Conservation (phyloP, 2,329 filamentous ascomycete genomes). For the Fusarium xyrophilum region DNA sequence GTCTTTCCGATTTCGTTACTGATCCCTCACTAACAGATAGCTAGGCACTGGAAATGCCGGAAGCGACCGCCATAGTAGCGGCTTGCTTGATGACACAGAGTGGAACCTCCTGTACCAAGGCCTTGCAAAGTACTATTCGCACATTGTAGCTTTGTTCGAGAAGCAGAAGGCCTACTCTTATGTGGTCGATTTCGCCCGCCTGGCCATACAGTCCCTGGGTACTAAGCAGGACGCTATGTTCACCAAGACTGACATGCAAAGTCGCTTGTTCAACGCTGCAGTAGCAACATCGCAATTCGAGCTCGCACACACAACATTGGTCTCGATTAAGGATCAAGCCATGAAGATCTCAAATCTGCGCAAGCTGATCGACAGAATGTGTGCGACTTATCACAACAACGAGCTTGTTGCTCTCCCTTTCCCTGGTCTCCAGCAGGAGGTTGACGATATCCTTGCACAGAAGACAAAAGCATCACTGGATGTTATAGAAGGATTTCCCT, state of each 20-base stretch:
- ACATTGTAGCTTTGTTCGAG: slow-evolving; percentile 85
- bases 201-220: slow-evolving; percentile 71
- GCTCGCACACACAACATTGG: slow-evolving; percentile 79
- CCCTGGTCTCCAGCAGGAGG: slow-evolving; percentile 74
- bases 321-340: slow-evolving; percentile 73
- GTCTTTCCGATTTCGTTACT: slow-evolving; percentile 45
- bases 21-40: slow-evolving; percentile 38
- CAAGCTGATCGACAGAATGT: slow-evolving; percentile 73
- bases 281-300: slow-evolving; percentile 81
- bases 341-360: slow-evolving; percentile 76
- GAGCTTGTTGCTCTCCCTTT: slow-evolving; percentile 80
- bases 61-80: slow-evolving; percentile 62
- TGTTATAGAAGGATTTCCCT: slow-evolving; percentile 73
- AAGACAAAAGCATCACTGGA: slow-evolving; percentile 74
- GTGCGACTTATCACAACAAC: slow-evolving; percentile 68
- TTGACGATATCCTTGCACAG: slow-evolving; percentile 78
- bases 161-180: slow-evolving; percentile 77
- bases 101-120: slow-evolving; percentile 74
- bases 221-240: slow-evolving; percentile 45
- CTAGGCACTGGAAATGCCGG: slow-evolving; percentile 56
- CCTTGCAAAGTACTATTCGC: slow-evolving; percentile 82
- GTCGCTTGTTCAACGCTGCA: slow-evolving; percentile 82
- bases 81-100: slow-evolving; percentile 78
- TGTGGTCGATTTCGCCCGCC: slow-evolving; percentile 81
- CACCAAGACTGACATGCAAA: slow-evolving; percentile 75